phyloP scores from a whole-genome alignment of 2,329 filamentous ascomycete species.

The Intubia oerlemansii region DNA sequence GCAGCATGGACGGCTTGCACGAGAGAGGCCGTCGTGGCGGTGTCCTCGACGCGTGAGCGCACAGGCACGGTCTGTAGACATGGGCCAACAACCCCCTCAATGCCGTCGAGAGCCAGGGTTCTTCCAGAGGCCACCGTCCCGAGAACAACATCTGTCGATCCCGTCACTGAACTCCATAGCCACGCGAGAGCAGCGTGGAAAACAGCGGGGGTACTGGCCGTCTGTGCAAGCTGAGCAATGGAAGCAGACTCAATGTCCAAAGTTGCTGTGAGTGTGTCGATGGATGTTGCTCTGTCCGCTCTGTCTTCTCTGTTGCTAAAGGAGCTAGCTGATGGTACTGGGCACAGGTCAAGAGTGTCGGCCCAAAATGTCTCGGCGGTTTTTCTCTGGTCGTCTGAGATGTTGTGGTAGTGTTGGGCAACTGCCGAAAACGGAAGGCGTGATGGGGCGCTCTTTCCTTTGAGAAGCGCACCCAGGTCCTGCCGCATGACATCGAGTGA shows the following conservation, averaged over 20 bases:
- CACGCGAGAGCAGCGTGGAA: constrained; percentile 54
- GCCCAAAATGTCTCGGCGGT: constrained; percentile 45
- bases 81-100: constrained; percentile 60
- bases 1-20: constrained; percentile 39
- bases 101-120: constrained; percentile 44
- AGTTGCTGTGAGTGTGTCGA: too few species aligned
- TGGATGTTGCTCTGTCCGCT: too few species aligned
- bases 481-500: constrained; percentile 53
- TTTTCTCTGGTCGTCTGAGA: constrained; percentile 11
- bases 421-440: constrained; percentile 41
- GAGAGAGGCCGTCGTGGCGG: constrained; percentile 34
- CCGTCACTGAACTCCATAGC: constrained; percentile 43
- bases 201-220: constrained; percentile 45
- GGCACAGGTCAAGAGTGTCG: constrained; percentile 35
- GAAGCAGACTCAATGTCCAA: too few species aligned
- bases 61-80: constrained; percentile 59
- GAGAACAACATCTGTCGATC: constrained; percentile 44
- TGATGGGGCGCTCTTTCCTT: constrained; percentile 8
- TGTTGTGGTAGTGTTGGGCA: constrained; percentile 23
- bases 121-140: constrained; percentile 70
- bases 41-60: constrained; percentile 34
- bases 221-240: too few species aligned
- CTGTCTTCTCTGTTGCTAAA: too few species aligned
- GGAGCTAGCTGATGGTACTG: too few species aligned
- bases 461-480: constrained; percentile 37